Conservation (phyloP, 176 grass and related monocot species). For the Urochloa ruziziensis region DNA sequence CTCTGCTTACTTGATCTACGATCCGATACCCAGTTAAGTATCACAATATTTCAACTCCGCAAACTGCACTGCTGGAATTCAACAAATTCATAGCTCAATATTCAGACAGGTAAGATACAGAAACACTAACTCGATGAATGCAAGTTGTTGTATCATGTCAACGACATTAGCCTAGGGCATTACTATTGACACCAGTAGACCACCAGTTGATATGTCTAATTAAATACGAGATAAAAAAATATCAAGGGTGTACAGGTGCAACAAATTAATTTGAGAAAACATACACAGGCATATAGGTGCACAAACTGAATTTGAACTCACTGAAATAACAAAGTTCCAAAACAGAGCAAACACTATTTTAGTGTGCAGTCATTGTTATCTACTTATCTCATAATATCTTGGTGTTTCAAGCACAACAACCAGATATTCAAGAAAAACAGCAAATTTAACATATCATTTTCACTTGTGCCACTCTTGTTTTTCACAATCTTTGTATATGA, state of each 20-base stretch:
- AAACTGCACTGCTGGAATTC: too few species aligned
- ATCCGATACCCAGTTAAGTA: too few species aligned
- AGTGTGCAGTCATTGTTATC: too few species aligned
- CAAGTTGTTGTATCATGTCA: not conserved
- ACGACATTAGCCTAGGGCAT: not conserved
- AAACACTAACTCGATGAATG: not conserved
- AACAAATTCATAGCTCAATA: too few species aligned
- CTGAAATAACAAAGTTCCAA: not conserved
- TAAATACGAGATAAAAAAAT: not conserved
- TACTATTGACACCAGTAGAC: not conserved
- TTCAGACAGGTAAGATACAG: not conserved
- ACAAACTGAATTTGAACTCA: not conserved
- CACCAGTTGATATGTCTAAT: not conserved
- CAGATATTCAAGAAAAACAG: not conserved
- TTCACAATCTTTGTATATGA: not conserved
- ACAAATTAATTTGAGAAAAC: not conserved
- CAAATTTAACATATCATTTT: not conserved
- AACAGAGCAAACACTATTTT: not conserved
- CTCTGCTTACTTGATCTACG: too few species aligned
- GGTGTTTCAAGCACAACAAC: not conserved
- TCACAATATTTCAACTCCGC: too few species aligned
- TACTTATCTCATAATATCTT: not conserved
- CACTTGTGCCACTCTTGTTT: not conserved
- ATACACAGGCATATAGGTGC: not conserved
- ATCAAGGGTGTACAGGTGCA: not conserved